Base-by-base conservation (phyloP, 2,329 filamentous ascomycete genomes). In the Colletotrichum orbiculare region DNA sequence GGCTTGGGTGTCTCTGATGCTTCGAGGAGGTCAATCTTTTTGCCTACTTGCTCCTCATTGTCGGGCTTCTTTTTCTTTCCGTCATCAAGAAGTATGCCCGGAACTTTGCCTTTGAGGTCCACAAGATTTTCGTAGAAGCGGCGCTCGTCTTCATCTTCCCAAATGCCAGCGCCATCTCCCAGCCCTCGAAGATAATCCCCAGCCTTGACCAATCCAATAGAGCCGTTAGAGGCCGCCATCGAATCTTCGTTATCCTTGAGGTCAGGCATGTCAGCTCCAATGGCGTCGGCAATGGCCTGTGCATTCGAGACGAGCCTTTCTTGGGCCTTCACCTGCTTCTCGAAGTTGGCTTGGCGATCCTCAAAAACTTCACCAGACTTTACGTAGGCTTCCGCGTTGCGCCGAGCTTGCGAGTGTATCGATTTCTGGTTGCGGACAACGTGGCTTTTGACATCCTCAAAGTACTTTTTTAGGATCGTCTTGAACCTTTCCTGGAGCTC, bases 361-460 rank as follows among this genome's bases (percentile, higher is more conserved):
- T 99, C 96, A 69, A 99, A 98, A 6, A 99, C 95, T 75, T 99
- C 96, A 2, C 96, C 96, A 42, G 96, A 98, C 74, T 97, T 97
- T 72, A 99, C 95, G 72, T 99, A 99, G 6, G 95, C 96, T 77
- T 99, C 96, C 1, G 96, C 95, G 78, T 99, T 99, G 71, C 95
- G 94, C 68, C 94, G 92, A 58, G 92, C 93, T 79, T 99, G 96
- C 34, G 87, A 89, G 57, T 89, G 87, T 45, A 99, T 90, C 45
- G 91, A 90, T 76, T 97, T 96, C 75, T 99, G 96, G 72, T 98
- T 94, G n/a, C 92, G 90, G 37, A 94, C 77, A 37, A 99, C 85
- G 73, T 98, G 96, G 13, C 86, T 83, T 73, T 97, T 97, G 69
- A 98, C 92, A 74, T 97, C 94, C 60, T 97, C 93, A 69, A 98